Evolutionary conservation across 257 asterid species (phyloP), one percentile per base, ranked within the genome.

Genomic region (Scutellaria barbata): DNA sequence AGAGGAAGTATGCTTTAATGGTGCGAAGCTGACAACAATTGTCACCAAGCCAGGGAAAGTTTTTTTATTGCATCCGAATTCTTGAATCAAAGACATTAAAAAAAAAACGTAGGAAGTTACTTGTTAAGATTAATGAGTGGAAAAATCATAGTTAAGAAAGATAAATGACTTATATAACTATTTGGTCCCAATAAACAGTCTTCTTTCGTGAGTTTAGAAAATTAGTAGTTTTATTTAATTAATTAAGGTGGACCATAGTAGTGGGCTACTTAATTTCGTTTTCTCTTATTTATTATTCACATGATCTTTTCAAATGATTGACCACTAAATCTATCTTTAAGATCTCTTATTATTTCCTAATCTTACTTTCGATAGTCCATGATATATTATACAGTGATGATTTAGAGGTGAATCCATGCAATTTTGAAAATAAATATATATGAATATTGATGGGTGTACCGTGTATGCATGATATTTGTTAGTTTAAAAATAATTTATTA

Each of bases 281-380:
- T 10, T 5, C 43, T 63, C 1, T 17, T 43, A 10, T 1, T 42
- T 18, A 35, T 35, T 4, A 8, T 56, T 7, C 35, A 59, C 50
- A n/a, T 72, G 7, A 50, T 63, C 63, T 72, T 68, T 72, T 63
- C 18, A 66, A 33, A 68, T 76, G 76, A 76, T 73, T 72, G 54
- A 42, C 13, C 66, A 61, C 68, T 74, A 63, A 56, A 80, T 72
- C 42, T 14, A 33, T 45, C 46, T 73, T 67, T 73, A 45, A n/a
- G 66, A 58, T 53, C 71, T 57, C 77, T n/a, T 10, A 68, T 78
- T 79, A 74, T 74, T 57, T 42, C 41, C 37, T 74, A 58, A 51
- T 71, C 79, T 50, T 42, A 45, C 54, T 66, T 59, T 72, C 37
- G 43, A 47, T 42, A 25, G 69, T 50, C 35, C 13, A 67, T 40